These are phyloP conservation scores for Daldinia childiae DNA, from an alignment of 495 filamentous ascomycete species.

Conservation along the genomic window DNA sequence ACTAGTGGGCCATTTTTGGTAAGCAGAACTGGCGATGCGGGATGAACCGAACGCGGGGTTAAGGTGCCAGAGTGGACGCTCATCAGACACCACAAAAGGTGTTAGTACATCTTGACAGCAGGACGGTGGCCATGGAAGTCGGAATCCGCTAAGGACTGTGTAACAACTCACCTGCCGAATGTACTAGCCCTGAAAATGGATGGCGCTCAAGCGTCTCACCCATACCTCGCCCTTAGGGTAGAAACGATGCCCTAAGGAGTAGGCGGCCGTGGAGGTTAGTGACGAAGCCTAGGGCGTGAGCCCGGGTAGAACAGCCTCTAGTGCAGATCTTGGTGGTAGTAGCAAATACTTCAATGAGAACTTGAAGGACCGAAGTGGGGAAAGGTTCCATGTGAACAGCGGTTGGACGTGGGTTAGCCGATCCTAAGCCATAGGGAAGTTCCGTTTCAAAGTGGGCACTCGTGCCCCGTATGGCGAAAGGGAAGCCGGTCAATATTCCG, in stretches of 20 bases:
- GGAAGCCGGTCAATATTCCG: slow-evolving; percentile 15
- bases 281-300: slow-evolving; percentile 14
- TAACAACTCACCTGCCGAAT: slow-evolving; percentile 16
- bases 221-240: slow-evolving; percentile 14
- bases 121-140: slow-evolving; percentile 14
- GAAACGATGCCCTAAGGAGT: slow-evolving; percentile 15
- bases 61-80: slow-evolving; percentile 15
- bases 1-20: slow-evolving; percentile 15
- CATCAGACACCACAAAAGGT: slow-evolving; percentile 16
- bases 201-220: slow-evolving; percentile 14
- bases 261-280: slow-evolving; percentile 13
- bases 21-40: slow-evolving; percentile 15
- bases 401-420: slow-evolving; percentile 13
- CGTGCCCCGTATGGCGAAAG: slow-evolving; percentile 12
- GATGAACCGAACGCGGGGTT: slow-evolving; percentile 14
- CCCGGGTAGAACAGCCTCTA: slow-evolving; percentile 11
- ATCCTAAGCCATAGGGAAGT: slow-evolving; percentile 16
- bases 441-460: slow-evolving; percentile 14
- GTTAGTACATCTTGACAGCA: slow-evolving; percentile 16
- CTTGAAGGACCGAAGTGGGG: slow-evolving; percentile 13
- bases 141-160: slow-evolving; percentile 15
- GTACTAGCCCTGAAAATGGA: slow-evolving; percentile 16
- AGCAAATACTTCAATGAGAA: slow-evolving; percentile 16
- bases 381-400: slow-evolving; percentile 16
- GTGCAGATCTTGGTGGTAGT: slow-evolving; percentile 15